Conservation (phyloP, 2,329 filamentous ascomycete species). For the Diplodia mutila region DNA sequence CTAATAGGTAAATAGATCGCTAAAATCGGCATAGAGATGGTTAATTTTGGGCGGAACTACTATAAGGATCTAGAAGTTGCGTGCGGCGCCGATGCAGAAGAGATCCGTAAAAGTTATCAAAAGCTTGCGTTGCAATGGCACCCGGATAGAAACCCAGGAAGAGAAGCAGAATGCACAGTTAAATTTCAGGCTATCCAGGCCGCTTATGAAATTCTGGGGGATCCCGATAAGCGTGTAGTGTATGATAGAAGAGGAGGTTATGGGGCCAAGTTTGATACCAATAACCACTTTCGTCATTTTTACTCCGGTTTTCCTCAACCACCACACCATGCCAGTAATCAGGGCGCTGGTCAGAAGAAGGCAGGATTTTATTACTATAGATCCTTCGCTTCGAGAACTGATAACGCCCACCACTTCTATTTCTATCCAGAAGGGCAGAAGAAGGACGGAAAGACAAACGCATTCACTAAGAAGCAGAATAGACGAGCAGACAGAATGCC, state of each 20-base stretch:
- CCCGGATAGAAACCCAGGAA: constrained; percentile 84
- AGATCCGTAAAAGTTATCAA: constrained; percentile 85
- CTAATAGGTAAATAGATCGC: too few relatives aligned
- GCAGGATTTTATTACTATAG: constrained; percentile 32
- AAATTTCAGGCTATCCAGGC: constrained; percentile 87
- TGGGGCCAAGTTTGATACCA: not conserved
- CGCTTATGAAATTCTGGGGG: constrained; percentile 76
- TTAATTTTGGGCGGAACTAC: constrained; percentile 73
- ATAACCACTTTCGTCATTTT: constrained; percentile 10
- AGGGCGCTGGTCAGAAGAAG: constrained; percentile 32
- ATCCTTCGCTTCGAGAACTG: constrained; percentile 32
- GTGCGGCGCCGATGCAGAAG: constrained; percentile 67
- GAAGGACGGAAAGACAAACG: constrained; percentile 21
- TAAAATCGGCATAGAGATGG: constrained; percentile 70
- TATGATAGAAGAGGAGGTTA: constrained; percentile 59
- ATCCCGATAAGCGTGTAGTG: constrained; percentile 60
- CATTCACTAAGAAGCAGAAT: too few relatives aligned
- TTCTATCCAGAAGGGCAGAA: constrained; percentile 23
- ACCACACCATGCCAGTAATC: constrained; percentile 47
- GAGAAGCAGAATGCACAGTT: constrained; percentile 75
- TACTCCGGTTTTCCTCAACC: constrained; percentile 48
- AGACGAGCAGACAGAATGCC: constrained; percentile 36
- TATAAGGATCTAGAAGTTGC: constrained; percentile 81
- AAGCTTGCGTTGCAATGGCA: constrained; percentile 86
- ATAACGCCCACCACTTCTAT: constrained; percentile 51